Percentiles rank a stretch among this genome's conserved stretches.
phyloP scores from a whole-genome alignment of 768 basidiomycete species.

The Saitozyma podzolica region DNA sequence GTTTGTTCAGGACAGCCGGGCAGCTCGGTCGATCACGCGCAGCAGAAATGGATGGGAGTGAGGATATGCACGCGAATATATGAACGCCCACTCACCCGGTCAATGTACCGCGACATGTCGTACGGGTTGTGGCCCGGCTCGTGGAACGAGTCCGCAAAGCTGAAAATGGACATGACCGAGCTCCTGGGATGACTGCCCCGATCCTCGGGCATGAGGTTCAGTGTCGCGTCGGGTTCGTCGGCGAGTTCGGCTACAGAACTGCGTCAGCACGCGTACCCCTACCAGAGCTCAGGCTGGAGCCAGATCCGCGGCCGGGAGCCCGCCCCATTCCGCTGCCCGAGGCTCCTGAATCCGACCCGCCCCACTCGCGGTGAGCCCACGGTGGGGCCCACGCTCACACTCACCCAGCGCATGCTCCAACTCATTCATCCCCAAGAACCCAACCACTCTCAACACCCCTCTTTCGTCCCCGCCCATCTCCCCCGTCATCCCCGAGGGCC shows the following conservation, averaged over 20 bases:
- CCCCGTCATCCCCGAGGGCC: background rate
- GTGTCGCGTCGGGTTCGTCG: constrained; percentile 66
- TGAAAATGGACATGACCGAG: constrained; percentile 37
- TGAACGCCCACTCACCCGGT: constrained; percentile 61
- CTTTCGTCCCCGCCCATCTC: constrained; percentile 7
- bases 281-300: background rate
- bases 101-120: constrained; percentile 87
- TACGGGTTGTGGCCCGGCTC: constrained; percentile 41
- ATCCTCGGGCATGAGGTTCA: constrained; percentile 60
- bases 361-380: no score
- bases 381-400: constrained; percentile 37
- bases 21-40: no score
- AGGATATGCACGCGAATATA: background rate
- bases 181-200: constrained; percentile 13
- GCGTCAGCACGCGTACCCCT: background rate
- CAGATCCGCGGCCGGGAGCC: no score
- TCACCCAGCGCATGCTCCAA: constrained; percentile 86
- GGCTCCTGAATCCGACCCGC: no score
- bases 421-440: constrained; percentile 89
- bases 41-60: background rate
- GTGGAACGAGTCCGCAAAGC: constrained; percentile 32
- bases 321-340: no score
- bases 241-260: constrained; percentile 55
- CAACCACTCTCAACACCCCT: constrained; percentile 64
- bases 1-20: background rate